A percentile compares a stretch with the other conserved stretches of the same genome.
phyloP scores from a whole-genome alignment of 2,329 filamentous ascomycete genomes.

The Ceratocystis colombiana region DNA sequence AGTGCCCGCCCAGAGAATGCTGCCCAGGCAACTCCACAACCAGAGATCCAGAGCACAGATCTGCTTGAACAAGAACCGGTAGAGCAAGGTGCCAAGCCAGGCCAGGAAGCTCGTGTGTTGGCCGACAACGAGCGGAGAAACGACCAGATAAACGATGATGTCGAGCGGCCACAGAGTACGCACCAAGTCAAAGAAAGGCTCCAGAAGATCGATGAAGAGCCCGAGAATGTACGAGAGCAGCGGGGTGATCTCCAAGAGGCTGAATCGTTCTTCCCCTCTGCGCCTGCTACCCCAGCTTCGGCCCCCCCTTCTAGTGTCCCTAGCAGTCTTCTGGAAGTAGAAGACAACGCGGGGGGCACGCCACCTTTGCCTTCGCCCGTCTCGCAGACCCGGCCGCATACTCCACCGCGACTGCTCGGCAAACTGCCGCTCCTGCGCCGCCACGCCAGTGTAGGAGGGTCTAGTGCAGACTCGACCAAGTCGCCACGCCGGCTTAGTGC shows the following conservation, averaged over 20 bases:
- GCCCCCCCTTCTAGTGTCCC: background rate
- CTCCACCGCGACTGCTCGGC: slow-evolving; percentile 12
- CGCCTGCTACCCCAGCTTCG: background rate
- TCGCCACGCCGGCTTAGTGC: slow-evolving; percentile 13
- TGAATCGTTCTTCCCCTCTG: background rate
- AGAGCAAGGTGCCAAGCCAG: background rate
- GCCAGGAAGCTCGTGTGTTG: slow-evolving; percentile 2
- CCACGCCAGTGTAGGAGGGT: slow-evolving; percentile 3
- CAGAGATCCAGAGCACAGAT: background rate
- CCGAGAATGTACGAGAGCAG: slow-evolving; percentile 11
- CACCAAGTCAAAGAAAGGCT: slow-evolving; percentile 20
- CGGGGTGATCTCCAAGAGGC: background rate
- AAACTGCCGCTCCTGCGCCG: slow-evolving; percentile 18
- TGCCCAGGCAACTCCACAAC: background rate
- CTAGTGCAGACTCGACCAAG: background rate
- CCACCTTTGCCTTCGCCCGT: slow-evolving; percentile 7
- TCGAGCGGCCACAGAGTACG: slow-evolving; percentile 17
- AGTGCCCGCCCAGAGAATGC: background rate
- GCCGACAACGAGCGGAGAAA: slow-evolving; percentile 15
- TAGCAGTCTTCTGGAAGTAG: background rate
- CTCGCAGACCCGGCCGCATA: slow-evolving; percentile 4
- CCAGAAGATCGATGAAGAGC: slow-evolving; percentile 24
- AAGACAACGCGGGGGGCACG: background rate
- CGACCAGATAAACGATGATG: slow-evolving; percentile 18
- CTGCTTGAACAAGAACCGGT: background rate